phyloP scores from a whole-genome alignment of 306 rosid species.

The Prunus kanzakura region DNA sequence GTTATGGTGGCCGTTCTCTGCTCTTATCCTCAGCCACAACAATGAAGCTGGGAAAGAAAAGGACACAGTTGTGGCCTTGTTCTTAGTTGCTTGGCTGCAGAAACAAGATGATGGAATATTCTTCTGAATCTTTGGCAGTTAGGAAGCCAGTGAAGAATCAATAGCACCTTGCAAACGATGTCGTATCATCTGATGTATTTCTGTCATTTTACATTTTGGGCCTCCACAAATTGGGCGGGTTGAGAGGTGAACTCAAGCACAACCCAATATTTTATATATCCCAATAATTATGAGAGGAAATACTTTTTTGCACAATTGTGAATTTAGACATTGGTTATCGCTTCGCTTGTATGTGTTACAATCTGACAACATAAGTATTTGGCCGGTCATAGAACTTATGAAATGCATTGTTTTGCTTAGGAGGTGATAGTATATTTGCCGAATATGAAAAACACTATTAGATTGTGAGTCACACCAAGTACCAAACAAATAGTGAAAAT shows the following conservation, averaged over 20 bases:
- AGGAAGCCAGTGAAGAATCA: not conserved
- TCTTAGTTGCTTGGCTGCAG: not conserved
- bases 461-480: not conserved
- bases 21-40: constrained; percentile 1
- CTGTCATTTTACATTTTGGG: not conserved
- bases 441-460: not conserved
- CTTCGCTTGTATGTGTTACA: too few species aligned
- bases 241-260: not conserved
- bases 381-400: not conserved
- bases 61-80: not conserved
- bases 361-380: not conserved
- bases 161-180: not conserved
- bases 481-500: not conserved
- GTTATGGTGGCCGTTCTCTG: not conserved
- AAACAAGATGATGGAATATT: constrained; percentile 14
- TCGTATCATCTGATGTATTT: not conserved
- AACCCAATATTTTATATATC: not conserved
- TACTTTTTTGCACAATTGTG: too few species aligned
- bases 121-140: not conserved
- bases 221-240: not conserved
- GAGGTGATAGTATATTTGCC: not conserved
- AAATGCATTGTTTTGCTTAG: not conserved
- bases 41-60: not conserved
- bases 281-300: too few species aligned
- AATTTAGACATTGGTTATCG: too few species aligned